Conservation (phyloP, 2,329 filamentous ascomycete genomes). For the Dissoconium aciculare region DNA sequence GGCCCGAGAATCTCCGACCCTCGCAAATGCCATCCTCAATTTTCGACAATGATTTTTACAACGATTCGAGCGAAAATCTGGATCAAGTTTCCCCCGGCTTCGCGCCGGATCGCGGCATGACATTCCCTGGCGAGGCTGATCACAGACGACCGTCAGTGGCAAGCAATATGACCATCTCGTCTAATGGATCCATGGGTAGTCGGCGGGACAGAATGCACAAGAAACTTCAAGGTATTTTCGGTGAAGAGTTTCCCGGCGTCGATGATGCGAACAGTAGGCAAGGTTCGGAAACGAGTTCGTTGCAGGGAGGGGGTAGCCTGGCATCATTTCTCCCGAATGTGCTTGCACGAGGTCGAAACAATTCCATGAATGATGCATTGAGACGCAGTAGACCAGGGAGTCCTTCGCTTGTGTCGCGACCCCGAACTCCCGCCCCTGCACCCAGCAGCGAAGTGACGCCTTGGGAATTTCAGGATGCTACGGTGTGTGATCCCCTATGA, state of each 20-base stretch:
- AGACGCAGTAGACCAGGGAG: constrained; percentile 46
- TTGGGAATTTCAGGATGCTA: constrained; percentile 66
- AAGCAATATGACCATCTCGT: constrained; percentile 75
- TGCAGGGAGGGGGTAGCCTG: constrained; percentile 22
- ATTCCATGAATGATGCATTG: constrained; percentile 57
- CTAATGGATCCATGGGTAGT: constrained; percentile 59
- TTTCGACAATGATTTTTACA: constrained; percentile 42
- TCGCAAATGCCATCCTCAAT: constrained; percentile 30
- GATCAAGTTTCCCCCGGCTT: constrained; percentile 56
- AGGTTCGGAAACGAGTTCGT: constrained; percentile 45
- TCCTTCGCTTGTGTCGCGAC: constrained; percentile 59
- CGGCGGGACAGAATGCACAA: constrained; percentile 50
- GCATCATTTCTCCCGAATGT: constrained; percentile 39
- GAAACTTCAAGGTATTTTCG: constrained; percentile 82
- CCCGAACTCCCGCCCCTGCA: constrained; percentile 50
- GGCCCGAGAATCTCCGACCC: too few species aligned
- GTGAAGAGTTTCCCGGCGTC: constrained; percentile 61
- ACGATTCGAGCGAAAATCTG: constrained; percentile 58
- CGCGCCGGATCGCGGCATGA: constrained; percentile 40
- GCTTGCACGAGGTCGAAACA: constrained; percentile 51
- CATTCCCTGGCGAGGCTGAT: constrained; percentile 45
- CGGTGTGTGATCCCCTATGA: constrained; percentile 15
- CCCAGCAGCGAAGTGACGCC: constrained; percentile 75
- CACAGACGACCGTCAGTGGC: constrained; percentile 75
- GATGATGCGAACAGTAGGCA: constrained; percentile 39